A percentile compares a stretch with the other conserved stretches of the same genome.
Evolutionary conservation across 2,329 filamentous ascomycete genomes (phyloP).

Genomic region (Sarocladium kiliense): DNA sequence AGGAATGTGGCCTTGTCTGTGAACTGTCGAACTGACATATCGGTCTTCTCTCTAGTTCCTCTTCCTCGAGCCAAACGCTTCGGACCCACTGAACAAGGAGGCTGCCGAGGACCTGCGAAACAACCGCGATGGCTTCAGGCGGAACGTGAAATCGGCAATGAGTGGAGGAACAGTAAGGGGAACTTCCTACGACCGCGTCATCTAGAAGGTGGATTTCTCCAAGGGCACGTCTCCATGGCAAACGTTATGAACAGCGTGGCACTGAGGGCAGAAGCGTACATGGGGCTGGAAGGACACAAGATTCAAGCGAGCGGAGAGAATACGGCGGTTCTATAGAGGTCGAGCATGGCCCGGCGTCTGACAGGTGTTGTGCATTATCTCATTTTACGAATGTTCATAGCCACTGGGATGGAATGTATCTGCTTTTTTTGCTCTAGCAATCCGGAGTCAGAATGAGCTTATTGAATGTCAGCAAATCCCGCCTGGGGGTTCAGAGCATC

Average conservation of each 20-base stretch:
- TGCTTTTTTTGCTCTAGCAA: neutral
- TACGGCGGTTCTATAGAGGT: conserved; percentile 1
- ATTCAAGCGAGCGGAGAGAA: neutral
- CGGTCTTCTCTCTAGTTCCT: conserved; percentile 60
- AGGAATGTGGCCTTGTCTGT: no score
- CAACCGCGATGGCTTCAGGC: conserved; percentile 84
- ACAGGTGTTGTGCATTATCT: neutral
- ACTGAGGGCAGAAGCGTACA: neutral
- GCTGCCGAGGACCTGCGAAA: conserved; percentile 85
- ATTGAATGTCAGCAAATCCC: no score
- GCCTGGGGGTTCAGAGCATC: no score
- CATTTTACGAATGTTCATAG: neutral
- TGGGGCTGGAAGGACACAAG: neutral
- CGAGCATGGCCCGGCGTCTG: conserved; percentile 9
- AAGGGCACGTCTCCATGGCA: neutral
- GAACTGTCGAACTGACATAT: neutral
- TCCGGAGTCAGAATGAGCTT: no score
- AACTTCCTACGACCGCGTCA: conserved; percentile 70
- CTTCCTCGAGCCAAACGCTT: conserved; percentile 95
- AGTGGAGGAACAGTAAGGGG: conserved; percentile 70
- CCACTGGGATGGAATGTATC: neutral
- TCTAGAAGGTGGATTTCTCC: conserved; percentile 41
- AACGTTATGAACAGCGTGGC: neutral
- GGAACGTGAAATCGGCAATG: conserved; percentile 84
- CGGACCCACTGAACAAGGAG: conserved; percentile 97